A percentile compares a stretch with the other conserved stretches of the same genome.
phyloP scores from a whole-genome alignment of 2,329 filamentous ascomycete genomes.

The Cordyceps javanica region DNA sequence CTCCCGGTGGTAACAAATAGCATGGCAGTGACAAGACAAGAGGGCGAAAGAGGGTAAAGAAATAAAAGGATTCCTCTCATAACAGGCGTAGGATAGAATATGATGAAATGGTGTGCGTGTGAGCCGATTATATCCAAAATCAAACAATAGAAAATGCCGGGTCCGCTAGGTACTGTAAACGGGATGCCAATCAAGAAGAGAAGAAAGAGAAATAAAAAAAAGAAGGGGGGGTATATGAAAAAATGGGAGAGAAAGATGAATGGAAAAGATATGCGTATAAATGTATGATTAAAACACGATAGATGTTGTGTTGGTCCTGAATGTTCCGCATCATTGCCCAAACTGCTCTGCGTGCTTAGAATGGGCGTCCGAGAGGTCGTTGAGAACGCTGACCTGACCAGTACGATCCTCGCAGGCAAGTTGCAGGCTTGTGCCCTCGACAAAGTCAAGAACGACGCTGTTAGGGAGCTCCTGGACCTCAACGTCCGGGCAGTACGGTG shows the following conservation, averaged over 20 bases:
- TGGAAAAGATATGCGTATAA: not conserved
- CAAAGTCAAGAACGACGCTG: constrained; percentile 60
- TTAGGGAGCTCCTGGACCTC: constrained; percentile 90
- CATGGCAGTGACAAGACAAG: not conserved
- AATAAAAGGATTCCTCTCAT: not conserved
- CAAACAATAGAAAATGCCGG: not conserved
- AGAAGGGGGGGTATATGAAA: constrained; percentile 11
- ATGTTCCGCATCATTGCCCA: constrained; percentile 21
- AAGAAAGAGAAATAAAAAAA: not conserved
- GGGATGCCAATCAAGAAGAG: not conserved
- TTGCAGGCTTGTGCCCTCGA: constrained; percentile 56
- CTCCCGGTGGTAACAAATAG: not conserved
- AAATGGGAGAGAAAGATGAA: constrained; percentile 4
- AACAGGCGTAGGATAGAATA: not conserved
- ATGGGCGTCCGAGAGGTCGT: constrained; percentile 33
- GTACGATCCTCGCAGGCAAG: constrained; percentile 57
- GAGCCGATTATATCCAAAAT: not conserved
- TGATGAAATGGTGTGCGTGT: not conserved
- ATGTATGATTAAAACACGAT: not conserved
- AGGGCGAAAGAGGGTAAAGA: not conserved
- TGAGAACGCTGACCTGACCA: constrained; percentile 49
- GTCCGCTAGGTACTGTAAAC: not conserved
- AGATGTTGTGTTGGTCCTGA: not conserved
- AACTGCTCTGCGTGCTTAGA: constrained; percentile 26
- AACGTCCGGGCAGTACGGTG: constrained; percentile 77